A percentile compares a stretch with the other conserved stretches of the same genome.
Conservation (phyloP, 176 grass and related monocot species). For the Guadua angustifolia region DNA sequence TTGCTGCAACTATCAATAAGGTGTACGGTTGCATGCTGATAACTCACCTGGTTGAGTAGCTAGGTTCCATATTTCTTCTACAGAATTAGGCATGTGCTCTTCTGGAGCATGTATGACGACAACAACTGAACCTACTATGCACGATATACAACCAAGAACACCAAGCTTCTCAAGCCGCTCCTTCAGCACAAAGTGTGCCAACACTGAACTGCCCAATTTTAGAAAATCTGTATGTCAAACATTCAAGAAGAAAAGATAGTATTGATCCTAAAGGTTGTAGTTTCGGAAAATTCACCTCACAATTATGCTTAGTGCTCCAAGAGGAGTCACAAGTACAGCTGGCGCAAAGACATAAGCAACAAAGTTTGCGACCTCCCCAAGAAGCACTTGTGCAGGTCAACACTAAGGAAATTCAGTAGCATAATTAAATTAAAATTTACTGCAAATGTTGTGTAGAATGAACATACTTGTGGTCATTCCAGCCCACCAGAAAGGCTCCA, state of each 20-base stretch:
- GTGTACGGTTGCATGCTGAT: background rate
- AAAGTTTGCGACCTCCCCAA: slow-evolving; percentile 91
- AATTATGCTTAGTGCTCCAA: slow-evolving; percentile 94
- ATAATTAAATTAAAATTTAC: background rate
- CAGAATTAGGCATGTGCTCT: slow-evolving; percentile 75
- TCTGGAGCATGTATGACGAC: slow-evolving; percentile 89
- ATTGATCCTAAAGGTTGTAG: background rate
- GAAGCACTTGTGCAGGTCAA: slow-evolving; percentile 70
- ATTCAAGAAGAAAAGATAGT: background rate
- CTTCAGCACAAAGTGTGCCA: slow-evolving; percentile 87
- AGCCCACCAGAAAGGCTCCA: slow-evolving; percentile 92
- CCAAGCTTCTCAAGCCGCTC: slow-evolving; percentile 77
- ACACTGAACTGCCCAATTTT: slow-evolving; percentile 58
- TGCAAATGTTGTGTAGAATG: background rate
- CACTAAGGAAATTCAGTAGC: slow-evolving; percentile 29
- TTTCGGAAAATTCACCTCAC: slow-evolving; percentile 60
- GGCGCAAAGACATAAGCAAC: slow-evolving; percentile 90
- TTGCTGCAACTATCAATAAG: background rate
- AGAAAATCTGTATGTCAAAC: slow-evolving; percentile 1
- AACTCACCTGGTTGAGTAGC: slow-evolving; percentile 80
- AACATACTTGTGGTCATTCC: slow-evolving; percentile 91
- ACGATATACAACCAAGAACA: slow-evolving; percentile 83
- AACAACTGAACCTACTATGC: slow-evolving; percentile 91
- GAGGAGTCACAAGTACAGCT: slow-evolving; percentile 87
- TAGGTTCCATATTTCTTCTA: slow-evolving; percentile 87